Evolutionary conservation across 768 basidiomycete genomes (phyloP), one percentile per base, ranked within the genome.

Genomic region (Zangia roseola): DNA sequence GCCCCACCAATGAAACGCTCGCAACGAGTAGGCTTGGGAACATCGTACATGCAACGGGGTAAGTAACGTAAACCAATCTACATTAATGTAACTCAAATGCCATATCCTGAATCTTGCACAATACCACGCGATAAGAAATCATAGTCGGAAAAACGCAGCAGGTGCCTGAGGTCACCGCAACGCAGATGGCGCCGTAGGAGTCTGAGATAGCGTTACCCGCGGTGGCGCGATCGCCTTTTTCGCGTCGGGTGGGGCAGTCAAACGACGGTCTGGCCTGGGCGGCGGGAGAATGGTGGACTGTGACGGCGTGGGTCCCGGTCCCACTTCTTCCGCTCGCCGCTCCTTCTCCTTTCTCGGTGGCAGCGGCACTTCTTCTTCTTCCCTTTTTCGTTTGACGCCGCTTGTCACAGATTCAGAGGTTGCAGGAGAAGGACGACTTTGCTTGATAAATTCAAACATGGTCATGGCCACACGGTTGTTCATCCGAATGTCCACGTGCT

Each of bases 401-500:
- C 3, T 16, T 7, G 10, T 46, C n/a, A 16, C 14, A 28, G 39
- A 14, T 1, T 41, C 42, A 0, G 47, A 28, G 4, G 16, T 1
- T 8, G 19, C 34, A 12, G 62, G 53, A 2, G 37, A 1, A 0
- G 31, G 7, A 4, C 40, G 1, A 45, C 62, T 45, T 0, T 66
- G 66, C 39, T 62, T 60, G 51, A 88, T 71, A 53, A 80, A 86
- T 9, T 73, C 71, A 8, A 80, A 59, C 68, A 89, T 67, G 6
- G 76, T 74, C 67, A 74, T 81, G 55, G 75, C 70, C 24, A 86
- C 81, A 7, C 78, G 71, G 2, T 58, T 54, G 52, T 91, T 91
- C 71, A 80, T 73, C 46, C 87, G 74, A 25, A 91, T 78, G 63
- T 91, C 88, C 19, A 72, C 63, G 56, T 89, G 83, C 26, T 64